A percentile compares a stretch with the other conserved stretches of the same genome.
These are phyloP conservation scores for Apophysomyces elegans DNA, from an alignment of 371 early-diverging fungal species.

Conservation along the genomic window DNA sequence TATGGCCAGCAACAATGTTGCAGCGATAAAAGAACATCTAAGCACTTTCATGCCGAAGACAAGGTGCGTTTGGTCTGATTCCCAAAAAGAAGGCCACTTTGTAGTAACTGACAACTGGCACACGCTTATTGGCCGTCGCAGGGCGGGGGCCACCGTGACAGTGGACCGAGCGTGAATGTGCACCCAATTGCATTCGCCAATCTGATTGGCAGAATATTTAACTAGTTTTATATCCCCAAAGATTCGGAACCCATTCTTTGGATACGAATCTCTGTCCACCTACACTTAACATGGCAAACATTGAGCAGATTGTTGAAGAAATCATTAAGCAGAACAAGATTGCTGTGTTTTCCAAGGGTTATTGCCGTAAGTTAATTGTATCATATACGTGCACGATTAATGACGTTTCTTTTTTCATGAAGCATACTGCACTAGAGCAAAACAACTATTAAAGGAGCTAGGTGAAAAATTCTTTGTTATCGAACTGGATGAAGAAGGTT, in stretches of 20 bases:
- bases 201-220: too few species aligned
- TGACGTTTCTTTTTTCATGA: not conserved
- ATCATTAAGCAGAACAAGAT: conserved; percentile 14
- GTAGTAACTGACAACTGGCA: too few species aligned
- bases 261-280: too few species aligned
- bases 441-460: conserved; percentile 52
- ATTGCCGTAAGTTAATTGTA: conserved; percentile 62
- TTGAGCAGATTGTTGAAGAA: conserved; percentile 3
- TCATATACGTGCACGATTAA: not conserved
- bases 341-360: conserved; percentile 77
- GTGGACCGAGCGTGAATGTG: too few species aligned
- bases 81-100: too few species aligned
- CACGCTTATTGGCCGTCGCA: too few species aligned
- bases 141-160: too few species aligned
- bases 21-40: not conserved
- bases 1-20: conserved; percentile 8
- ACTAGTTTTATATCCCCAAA: too few species aligned
- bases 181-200: too few species aligned
- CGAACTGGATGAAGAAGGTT: conserved; percentile 54
- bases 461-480: conserved; percentile 41
- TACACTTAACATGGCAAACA: not conserved
- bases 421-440: conserved; percentile 76
- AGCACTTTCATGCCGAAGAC: conserved; percentile 11
- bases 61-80: too few species aligned
- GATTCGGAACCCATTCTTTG: too few species aligned